A percentile compares a stretch with the other conserved stretches of the same genome.
These are phyloP conservation scores for Cylindrotheca closterium DNA, from an alignment of 108 stramenopile genomes.

Conservation along the genomic window DNA sequence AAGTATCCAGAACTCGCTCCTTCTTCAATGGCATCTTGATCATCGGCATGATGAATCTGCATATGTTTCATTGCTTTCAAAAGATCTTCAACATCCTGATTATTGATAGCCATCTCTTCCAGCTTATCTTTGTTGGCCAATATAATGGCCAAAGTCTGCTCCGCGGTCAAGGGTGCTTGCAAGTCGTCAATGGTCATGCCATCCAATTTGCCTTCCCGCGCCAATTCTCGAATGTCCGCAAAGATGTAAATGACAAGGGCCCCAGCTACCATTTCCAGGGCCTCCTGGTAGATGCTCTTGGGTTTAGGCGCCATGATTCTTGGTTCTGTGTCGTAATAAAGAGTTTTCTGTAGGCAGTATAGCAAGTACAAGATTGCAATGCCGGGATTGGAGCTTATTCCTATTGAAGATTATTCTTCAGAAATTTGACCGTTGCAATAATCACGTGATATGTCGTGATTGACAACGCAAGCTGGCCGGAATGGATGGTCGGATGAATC, in stretches of 20 bases:
- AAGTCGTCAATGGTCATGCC: constrained; percentile 21
- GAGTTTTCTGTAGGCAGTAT: too few species aligned
- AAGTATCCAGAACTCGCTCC: constrained; percentile 3
- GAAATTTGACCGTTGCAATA: too few species aligned
- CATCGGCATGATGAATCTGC: constrained; percentile 1
- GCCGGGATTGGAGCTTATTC: too few species aligned
- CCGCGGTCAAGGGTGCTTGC: constrained; percentile 41
- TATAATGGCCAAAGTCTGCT: constrained; percentile 32
- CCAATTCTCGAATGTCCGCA: constrained; percentile 50
- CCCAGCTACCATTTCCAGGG: constrained; percentile 41
- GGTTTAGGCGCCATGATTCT: too few species aligned
- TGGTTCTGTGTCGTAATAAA: too few species aligned
- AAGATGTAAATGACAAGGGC: constrained; percentile 54
- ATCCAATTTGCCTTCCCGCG: constrained; percentile 33
- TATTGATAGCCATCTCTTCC: constrained; percentile 35
- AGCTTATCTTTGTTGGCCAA: constrained; percentile 28
- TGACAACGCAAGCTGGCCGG: too few species aligned
- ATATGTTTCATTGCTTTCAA: constrained; percentile 24
- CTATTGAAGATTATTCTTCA: too few species aligned
- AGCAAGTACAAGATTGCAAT: too few species aligned
- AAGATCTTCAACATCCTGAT: constrained; percentile 39
- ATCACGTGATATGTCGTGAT: too few species aligned
- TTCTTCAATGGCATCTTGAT: constrained; percentile 8
- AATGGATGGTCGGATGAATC: too few species aligned
- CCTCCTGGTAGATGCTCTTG: constrained; percentile 36